A percentile compares a stretch with the other conserved stretches of the same genome.
Evolutionary conservation across 2,329 filamentous ascomycete species (phyloP).

Genomic region (Calonectria hongkongensis): DNA sequence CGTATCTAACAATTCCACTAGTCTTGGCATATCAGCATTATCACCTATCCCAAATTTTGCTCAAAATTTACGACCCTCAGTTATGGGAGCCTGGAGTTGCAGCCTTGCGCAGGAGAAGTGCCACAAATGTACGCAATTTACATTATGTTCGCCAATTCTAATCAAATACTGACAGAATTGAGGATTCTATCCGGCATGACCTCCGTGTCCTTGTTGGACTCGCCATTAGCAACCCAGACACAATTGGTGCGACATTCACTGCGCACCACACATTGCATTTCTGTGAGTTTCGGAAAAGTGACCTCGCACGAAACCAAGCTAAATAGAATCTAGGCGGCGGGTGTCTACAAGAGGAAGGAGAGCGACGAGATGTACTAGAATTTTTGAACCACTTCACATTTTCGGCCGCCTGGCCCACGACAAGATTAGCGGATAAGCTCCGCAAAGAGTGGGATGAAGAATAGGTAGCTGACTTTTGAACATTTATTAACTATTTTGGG

Average conservation of each 20-base stretch:
- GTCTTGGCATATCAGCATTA: slow-evolving; percentile 1
- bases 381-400: neutral
- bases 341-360: neutral
- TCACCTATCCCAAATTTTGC: neutral
- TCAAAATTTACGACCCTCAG: neutral
- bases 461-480: neutral
- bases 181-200: neutral
- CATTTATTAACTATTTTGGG: too few relatives aligned
- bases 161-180: neutral
- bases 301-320: neutral
- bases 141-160: neutral
- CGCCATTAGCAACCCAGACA: neutral
- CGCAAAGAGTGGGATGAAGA: neutral
- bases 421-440: neutral
- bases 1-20: neutral
- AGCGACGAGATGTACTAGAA: neutral
- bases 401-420: neutral
- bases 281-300: neutral
- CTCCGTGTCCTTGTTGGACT: neutral
- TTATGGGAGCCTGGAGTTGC: neutral
- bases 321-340: neutral
- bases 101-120: neutral
- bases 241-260: neutral
- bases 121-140: neutral
- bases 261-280: neutral